Conservation (phyloP, 2,329 filamentous ascomycete species). For the Aureobasidium melanogenum region DNA sequence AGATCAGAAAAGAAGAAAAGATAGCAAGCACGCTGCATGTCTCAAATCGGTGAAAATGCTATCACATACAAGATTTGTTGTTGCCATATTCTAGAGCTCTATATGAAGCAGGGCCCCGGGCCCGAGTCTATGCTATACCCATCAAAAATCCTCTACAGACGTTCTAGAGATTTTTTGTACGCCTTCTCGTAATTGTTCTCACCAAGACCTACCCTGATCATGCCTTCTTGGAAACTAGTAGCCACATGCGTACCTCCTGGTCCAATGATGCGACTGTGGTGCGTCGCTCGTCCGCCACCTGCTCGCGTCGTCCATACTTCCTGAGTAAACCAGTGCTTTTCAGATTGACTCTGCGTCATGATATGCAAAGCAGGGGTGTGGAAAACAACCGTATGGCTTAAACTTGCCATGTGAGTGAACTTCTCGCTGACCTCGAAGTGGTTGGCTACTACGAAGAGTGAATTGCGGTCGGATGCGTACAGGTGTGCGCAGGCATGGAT, state of each 20-base stretch:
- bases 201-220: constrained; percentile 27
- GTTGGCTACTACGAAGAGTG: constrained; percentile 43
- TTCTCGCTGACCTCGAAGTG: constrained; percentile 35
- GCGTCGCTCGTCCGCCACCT: constrained; percentile 36
- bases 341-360: constrained; percentile 28
- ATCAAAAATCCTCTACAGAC: not conserved
- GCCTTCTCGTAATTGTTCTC: not conserved
- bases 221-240: constrained; percentile 42
- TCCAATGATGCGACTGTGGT: constrained; percentile 40
- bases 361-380: constrained; percentile 34
- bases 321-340: constrained; percentile 40
- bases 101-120: too few species aligned
- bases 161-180: not conserved
- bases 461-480: constrained; percentile 49
- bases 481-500: constrained; percentile 50
- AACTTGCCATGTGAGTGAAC: constrained; percentile 36
- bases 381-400: constrained; percentile 41
- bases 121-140: too few species aligned
- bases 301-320: constrained; percentile 39
- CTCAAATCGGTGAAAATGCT: too few species aligned
- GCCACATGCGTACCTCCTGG: constrained; percentile 35
- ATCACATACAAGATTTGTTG: too few species aligned
- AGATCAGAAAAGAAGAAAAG: too few species aligned
- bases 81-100: too few species aligned
- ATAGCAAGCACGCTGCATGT: too few species aligned